These are phyloP conservation scores for Coriaria nepalensis DNA, from an alignment of 306 rosid species.

Conservation along the genomic window DNA sequence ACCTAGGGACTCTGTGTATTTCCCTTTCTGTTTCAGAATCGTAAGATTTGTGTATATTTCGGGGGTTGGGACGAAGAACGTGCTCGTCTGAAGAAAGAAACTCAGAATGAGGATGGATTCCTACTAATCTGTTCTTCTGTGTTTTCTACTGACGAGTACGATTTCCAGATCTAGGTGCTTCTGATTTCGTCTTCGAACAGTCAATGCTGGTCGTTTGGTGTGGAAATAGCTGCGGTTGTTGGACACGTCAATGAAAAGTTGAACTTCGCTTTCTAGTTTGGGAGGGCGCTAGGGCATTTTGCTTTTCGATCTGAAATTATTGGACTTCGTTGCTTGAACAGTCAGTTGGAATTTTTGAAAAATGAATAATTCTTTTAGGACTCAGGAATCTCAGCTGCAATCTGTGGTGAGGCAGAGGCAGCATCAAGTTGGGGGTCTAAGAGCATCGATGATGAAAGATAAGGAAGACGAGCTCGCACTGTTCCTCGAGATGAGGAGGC, in stretches of 20 bases:
- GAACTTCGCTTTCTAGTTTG: too few relatives aligned
- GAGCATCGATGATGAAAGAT: conserved; percentile 41
- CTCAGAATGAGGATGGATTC: not conserved
- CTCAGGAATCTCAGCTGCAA: conserved; percentile 1
- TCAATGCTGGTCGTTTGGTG: not conserved
- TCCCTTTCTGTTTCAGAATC: too few relatives aligned
- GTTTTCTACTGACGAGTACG: not conserved
- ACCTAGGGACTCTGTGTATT: not conserved
- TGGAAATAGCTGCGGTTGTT: not conserved
- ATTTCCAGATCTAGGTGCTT: not conserved
- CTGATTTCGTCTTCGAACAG: not conserved
- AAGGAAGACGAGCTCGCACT: conserved; percentile 84
- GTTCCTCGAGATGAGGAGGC: conserved; percentile 79
- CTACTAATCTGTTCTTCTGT: not conserved
- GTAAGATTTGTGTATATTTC: too few relatives aligned
- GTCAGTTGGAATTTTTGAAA: too few relatives aligned
- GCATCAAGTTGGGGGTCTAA: conserved; percentile 22
- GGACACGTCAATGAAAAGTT: not conserved
- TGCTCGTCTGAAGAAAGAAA: not conserved
- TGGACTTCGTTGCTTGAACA: too few relatives aligned
- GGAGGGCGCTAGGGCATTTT: too few relatives aligned
- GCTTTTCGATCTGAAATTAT: too few relatives aligned
- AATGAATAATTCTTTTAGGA: too few relatives aligned
- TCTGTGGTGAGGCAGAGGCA: conserved; percentile 8
- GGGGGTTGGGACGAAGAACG: not conserved